Evolutionary conservation across 2,329 filamentous ascomycete genomes (phyloP), one percentile per base, ranked within the genome.

Genomic region (Penicillium sp.): DNA sequence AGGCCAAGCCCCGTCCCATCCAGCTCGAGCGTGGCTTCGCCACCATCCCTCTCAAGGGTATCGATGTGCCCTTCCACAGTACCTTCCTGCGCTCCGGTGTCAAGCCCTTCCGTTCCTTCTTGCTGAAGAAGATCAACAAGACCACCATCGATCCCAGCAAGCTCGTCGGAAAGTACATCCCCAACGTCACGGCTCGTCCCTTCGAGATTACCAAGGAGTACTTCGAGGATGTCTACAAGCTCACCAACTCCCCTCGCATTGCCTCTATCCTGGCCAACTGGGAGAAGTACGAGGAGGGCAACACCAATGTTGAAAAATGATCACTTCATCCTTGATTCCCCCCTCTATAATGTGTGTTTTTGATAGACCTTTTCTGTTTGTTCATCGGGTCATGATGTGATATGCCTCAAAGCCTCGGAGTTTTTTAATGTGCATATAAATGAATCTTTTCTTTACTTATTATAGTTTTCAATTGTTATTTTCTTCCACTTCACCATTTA

Each of bases 101-200:
- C 75, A 99, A 99, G 83, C 94, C 95, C 44, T 99, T 99, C 91
- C 86, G 94, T 63, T 93, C 88, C 42, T 99, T 99, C 85, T 77
- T 99, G 72, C 88, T 97, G 67, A 99, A 97, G 89, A 99, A 99
- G 85, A 97, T 99, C 80, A 92, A 97, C 83, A 96, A 96, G 86
- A 97, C 92, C 22, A 95, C 90, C 50, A 97, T 99, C 74, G 94
- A 99, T 74, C 94, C 94, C 5, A 89, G 90, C 73, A 97, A 97
- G 83, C 79, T 99, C 69, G 84, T 99, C 64, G 94, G 94, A 69
- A 99, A 99, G 79, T 99, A 99, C 79, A 97, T 99, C 63, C 94
- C 94, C 65, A 99, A 99, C 77, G 95, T 99, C 63, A 99, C 94
- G 52, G 94, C 94, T 54, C 88, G 88, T 77, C 94, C 94, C 14